Evolutionary conservation across 2,329 filamentous ascomycete genomes (phyloP), one percentile per base, ranked within the genome.

Genomic region (Xylariaceae sp.): DNA sequence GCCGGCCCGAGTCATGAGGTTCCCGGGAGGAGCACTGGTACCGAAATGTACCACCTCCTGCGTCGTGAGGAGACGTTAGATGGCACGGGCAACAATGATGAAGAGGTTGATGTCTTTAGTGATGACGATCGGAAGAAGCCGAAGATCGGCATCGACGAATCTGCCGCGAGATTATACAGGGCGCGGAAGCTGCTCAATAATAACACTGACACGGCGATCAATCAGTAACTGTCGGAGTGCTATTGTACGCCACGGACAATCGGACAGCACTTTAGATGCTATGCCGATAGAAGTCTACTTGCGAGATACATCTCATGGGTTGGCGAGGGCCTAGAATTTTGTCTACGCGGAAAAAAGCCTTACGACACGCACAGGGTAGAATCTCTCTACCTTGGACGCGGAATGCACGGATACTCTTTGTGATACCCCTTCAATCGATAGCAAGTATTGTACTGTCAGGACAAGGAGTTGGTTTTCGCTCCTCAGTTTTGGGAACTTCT

Each of bases 1-100:
- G 14, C 28, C 4, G n/a, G 12, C 6, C 28, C 45, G n/a, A 16
- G 12, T 14, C 33, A 34, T 40, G 17, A 16, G 1, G 4, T 12
- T 11, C 19, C 23, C 6, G 23, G 37, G 29, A 39, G 26, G 16
- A n/a, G 11, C 3, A 17, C 11, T 11, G 43, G 47, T 7, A 63
- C 61, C 29, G 52, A 63, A n/a, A 63, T 63, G 61, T 63, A 63
- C 31, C 9, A 26, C 9, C 39, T 14, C n/a, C 46, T 58, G 9
- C 54, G 58, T 5, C 21, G 16, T 6, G 39, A 21, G 11, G 23
- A 26, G 17, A 12, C 16, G 11, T 14, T 34, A 9, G 41, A 45
- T 7, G 41, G n/a, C 14, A 12, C 23, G 4, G 37, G 19, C 19
- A n/a, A 40, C 14, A 12, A 58, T 21, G 57, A 31, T 6, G 45